phyloP scores from a whole-genome alignment of 805 yeast genomes.

The Starmerella riodocensis region DNA sequence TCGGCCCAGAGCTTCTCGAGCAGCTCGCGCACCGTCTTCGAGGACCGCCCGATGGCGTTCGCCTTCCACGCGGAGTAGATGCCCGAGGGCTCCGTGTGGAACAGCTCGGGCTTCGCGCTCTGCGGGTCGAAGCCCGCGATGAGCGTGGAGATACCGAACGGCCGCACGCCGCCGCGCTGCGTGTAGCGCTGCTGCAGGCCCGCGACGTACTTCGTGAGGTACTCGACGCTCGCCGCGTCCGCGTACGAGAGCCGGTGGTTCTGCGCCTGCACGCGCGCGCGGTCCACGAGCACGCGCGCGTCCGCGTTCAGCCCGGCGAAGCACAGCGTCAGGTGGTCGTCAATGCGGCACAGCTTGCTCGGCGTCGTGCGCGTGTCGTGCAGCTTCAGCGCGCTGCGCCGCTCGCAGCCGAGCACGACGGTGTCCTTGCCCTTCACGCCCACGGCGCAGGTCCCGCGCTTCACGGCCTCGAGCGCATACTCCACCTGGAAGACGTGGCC shows the following conservation, averaged over 20 bases:
- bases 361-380: constrained; percentile 97
- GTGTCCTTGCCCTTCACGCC: constrained; percentile 84
- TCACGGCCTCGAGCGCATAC: constrained; percentile 94
- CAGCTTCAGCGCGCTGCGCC: constrained; percentile 83
- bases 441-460: constrained; percentile 95
- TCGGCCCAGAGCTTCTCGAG: constrained; percentile 72
- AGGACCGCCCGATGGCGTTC: constrained; percentile 87
- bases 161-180: constrained; percentile 96
- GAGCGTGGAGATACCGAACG: constrained; percentile 89
- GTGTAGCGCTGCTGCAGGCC: constrained; percentile 95
- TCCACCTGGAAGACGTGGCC: constrained; percentile 99
- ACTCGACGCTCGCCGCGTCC: constrained; percentile 84
- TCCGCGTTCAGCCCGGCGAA: constrained; percentile 99
- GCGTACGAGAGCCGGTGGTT: constrained; percentile 86
- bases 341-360: constrained; percentile 80
- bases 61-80: constrained; percentile 97
- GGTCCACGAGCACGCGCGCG: constrained; percentile 85
- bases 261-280: constrained; percentile 94
- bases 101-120: constrained; percentile 67
- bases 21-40: constrained; percentile 90
- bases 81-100: constrained; percentile 95
- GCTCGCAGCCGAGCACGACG: constrained; percentile 92
- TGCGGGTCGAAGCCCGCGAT: constrained; percentile 91
- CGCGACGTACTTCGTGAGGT: constrained; percentile 88
- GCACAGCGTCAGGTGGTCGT: constrained; percentile 78